These are phyloP conservation scores for Bruguiera sexangula DNA, from an alignment of 345 rosid genomes.

Conservation along the genomic window DNA sequence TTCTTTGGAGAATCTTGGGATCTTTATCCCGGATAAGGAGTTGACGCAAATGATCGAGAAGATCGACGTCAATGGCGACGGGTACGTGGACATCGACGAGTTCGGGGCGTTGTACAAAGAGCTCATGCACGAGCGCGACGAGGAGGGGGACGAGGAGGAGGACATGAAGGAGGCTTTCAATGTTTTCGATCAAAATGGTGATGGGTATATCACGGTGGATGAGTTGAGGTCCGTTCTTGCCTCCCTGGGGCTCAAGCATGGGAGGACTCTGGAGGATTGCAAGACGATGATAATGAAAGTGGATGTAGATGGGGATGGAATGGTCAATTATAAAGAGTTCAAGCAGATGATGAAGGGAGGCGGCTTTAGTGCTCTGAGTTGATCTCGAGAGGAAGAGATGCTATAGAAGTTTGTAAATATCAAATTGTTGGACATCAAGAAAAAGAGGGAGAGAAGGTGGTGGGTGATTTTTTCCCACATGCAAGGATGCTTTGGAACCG, in stretches of 20 bases:
- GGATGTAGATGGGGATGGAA: conserved; percentile 90
- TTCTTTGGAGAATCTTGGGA: conserved; percentile 65
- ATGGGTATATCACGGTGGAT: conserved; percentile 78
- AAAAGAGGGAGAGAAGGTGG: background rate
- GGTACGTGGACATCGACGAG: conserved; percentile 60
- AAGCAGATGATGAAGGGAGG: conserved; percentile 44
- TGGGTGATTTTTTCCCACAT: too few species aligned
- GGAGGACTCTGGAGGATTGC: conserved; percentile 67
- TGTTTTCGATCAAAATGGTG: conserved; percentile 85
- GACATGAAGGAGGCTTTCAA: conserved; percentile 82
- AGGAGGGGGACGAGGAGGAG: conserved; percentile 40
- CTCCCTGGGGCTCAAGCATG: conserved; percentile 73
- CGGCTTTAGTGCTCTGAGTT: conserved; percentile 21
- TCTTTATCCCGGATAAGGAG: conserved; percentile 58
- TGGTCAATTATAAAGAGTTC: conserved; percentile 50
- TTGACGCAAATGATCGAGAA: conserved; percentile 33
- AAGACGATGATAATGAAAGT: conserved; percentile 72
- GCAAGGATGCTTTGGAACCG: too few species aligned
- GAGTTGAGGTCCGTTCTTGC: conserved; percentile 67
- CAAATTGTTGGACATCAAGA: background rate
- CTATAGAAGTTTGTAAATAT: conserved; percentile 1
- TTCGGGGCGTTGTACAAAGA: conserved; percentile 57
- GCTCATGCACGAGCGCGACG: conserved; percentile 51
- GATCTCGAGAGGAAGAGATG: background rate
- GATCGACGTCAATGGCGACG: conserved; percentile 28